Percentiles rank a stretch among this genome's conserved stretches.
Evolutionary conservation across 2,329 filamentous ascomycete species (phyloP).

Genomic region (Fusarium sp.): DNA sequence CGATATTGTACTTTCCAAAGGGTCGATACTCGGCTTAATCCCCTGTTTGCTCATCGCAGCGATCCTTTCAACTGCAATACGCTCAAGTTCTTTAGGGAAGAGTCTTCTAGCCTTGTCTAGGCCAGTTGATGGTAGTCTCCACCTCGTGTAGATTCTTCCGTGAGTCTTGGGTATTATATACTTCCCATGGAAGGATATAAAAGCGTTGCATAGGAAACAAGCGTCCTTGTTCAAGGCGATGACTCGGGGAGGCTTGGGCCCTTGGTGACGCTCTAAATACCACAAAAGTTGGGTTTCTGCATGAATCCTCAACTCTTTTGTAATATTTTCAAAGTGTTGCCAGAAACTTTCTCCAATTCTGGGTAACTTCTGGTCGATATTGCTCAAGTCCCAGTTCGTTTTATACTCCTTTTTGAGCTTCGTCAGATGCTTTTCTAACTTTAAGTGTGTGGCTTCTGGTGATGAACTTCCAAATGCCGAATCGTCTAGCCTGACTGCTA

Average conservation of each 20-base stretch:
- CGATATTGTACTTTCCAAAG: constrained; percentile 17
- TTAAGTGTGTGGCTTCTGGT: not conserved
- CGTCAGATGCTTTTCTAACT: not conserved
- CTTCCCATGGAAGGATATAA: constrained; percentile 11
- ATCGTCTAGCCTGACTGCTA: not conserved
- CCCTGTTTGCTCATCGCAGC: not conserved
- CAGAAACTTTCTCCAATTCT: not conserved
- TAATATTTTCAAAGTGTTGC: not conserved
- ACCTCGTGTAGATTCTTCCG: constrained; percentile 35
- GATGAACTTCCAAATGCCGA: not conserved
- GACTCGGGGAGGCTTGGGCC: constrained; percentile 18
- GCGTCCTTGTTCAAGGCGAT: constrained; percentile 38
- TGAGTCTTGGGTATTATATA: constrained; percentile 25
- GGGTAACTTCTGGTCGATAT: not conserved
- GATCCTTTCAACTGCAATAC: not conserved
- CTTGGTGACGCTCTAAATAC: constrained; percentile 16
- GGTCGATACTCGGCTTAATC: not conserved
- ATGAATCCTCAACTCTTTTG: constrained; percentile 21
- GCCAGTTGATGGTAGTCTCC: constrained; percentile 15
- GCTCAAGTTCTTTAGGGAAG: constrained; percentile 13
- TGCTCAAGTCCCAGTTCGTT: not conserved
- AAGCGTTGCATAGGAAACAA: constrained; percentile 36
- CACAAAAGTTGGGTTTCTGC: constrained; percentile 40
- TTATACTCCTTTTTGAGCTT: not conserved
- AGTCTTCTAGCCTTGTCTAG: not conserved